phyloP scores from a whole-genome alignment of 805 yeast species.

The Blastobotrys muscicola region DNA sequence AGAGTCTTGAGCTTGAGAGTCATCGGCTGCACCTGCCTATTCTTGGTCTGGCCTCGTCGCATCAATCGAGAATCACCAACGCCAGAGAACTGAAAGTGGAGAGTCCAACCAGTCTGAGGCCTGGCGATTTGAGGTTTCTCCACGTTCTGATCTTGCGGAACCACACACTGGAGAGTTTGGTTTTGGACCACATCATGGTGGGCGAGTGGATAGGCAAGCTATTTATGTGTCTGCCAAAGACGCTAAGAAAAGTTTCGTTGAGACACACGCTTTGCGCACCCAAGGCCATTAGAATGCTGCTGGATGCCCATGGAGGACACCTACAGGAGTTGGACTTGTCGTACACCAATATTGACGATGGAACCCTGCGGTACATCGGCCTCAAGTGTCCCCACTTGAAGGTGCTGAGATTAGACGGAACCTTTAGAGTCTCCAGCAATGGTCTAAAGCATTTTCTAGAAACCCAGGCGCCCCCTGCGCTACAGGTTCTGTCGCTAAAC shows the following conservation, averaged over 20 bases:
- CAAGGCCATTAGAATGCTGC: constrained; percentile 1
- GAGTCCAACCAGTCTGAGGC: constrained; percentile 1
- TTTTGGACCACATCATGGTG: constrained; percentile 2
- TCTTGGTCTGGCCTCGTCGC: background rate
- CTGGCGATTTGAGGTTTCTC: constrained; percentile 1
- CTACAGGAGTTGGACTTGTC: constrained; percentile 8
- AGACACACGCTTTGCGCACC: constrained; percentile 2
- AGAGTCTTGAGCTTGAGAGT: background rate
- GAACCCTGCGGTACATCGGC: constrained; percentile 3
- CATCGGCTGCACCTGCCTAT: background rate
- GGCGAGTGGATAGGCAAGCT: constrained; percentile 1
- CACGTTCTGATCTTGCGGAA: constrained; percentile 1
- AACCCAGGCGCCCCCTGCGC: constrained; percentile 2
- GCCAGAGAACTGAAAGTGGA: background rate
- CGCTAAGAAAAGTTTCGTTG: background rate
- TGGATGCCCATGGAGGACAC: constrained; percentile 1
- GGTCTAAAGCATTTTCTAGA: constrained; percentile 7
- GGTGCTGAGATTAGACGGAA: constrained; percentile 4
- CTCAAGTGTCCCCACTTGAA: constrained; percentile 4
- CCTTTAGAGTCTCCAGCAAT: constrained; percentile 3
- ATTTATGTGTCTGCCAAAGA: background rate
- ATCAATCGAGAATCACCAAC: too few species aligned
- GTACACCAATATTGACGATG: constrained; percentile 8
- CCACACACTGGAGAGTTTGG: background rate
- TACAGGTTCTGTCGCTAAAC: constrained; percentile 5